Evolutionary conservation across 345 rosid species (phyloP).

Genomic region (Euclidium syriacum): DNA sequence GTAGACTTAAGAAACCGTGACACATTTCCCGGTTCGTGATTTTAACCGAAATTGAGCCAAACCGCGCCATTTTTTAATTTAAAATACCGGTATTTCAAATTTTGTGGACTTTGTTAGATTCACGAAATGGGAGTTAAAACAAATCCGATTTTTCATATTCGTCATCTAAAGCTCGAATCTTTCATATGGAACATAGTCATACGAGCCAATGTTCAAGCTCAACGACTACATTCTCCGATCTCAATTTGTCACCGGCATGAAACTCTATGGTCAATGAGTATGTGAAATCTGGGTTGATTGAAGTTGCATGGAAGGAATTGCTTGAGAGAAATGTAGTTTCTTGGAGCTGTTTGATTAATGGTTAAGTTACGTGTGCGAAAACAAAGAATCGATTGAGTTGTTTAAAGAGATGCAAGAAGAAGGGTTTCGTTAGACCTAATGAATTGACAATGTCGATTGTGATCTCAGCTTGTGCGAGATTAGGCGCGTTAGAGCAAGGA

Average conservation of each 20-base stretch:
- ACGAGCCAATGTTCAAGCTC: constrained; percentile 23
- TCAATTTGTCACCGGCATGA: constrained; percentile 50
- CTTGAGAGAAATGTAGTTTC: constrained; percentile 43
- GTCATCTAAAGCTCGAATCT: constrained; percentile 37
- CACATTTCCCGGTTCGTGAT: no score
- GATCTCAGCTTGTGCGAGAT: constrained; percentile 48
- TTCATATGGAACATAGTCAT: constrained; percentile 47
- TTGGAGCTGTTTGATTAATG: constrained; percentile 55
- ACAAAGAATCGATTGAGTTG: constrained; percentile 39
- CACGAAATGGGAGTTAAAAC: no score
- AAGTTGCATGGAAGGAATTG: constrained; percentile 42
- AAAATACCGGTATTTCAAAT: no score
- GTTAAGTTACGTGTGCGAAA: constrained; percentile 43
- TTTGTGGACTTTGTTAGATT: no score
- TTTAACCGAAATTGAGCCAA: no score
- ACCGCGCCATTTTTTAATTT: no score
- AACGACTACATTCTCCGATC: constrained; percentile 28
- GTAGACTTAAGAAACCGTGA: no score
- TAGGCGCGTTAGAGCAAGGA: constrained; percentile 48
- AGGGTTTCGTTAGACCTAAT: constrained; percentile 35
- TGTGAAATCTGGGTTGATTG: constrained; percentile 31
- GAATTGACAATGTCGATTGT: constrained; percentile 45
- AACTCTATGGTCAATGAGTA: constrained; percentile 39
- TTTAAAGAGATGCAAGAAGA: constrained; percentile 45
- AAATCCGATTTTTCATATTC: constrained; percentile 40